Base-by-base conservation (phyloP, 495 filamentous ascomycete species). In the Schizothecium vesticola region DNA sequence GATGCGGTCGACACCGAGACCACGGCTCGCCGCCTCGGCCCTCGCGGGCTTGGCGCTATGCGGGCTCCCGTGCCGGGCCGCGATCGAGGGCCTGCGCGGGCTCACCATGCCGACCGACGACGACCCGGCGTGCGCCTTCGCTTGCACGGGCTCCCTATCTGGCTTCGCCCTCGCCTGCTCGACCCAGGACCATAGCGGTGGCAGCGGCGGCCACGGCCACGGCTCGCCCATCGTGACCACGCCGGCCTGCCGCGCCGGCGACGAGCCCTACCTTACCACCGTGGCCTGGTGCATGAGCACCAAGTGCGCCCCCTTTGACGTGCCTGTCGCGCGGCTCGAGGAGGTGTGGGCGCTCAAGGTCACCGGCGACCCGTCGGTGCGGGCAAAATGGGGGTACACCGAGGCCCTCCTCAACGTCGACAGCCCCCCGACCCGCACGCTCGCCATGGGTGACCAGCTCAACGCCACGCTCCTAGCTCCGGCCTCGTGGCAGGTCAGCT, bases 281-380 rank as follows among this genome's bases (percentile, higher is more conserved):
- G 61, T 63, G 7, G 61, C 61, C 16, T 63, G 33, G 29, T 63
- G 61, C 61, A 63, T 63, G 28, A 63, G 33, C 29, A 63, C 61
- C 29, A 63, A 63, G 33, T 63, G 61, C 31, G 28, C 12, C 5
- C 2, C 16, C 16, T 51, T 12, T n/a, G 61, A 63, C 28, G 24
- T 63, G 16, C 29, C 61, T 12, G n/a, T 63, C 9, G 51, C 61
- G 29, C 19, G 28, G 10, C 28, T 63, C 29, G 61, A 63, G 16
- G 19, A 63, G 16, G 28, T 36, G 28, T 63, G 61, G 61, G 61
- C 19, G 28, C 61, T 43, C 19, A 55, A 21, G 29, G 61, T 63
- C 21, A 63, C 61, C 8, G 28, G 31, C 12, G 21, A 22, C 61
- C 28, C 29, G 29, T 21, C 28, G 29, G 29, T 63, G 16, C 29